These are phyloP conservation scores for Ustanciosporium gigantosporum DNA, from an alignment of 1,284 basidiomycete genomes.

Conservation along the genomic window DNA sequence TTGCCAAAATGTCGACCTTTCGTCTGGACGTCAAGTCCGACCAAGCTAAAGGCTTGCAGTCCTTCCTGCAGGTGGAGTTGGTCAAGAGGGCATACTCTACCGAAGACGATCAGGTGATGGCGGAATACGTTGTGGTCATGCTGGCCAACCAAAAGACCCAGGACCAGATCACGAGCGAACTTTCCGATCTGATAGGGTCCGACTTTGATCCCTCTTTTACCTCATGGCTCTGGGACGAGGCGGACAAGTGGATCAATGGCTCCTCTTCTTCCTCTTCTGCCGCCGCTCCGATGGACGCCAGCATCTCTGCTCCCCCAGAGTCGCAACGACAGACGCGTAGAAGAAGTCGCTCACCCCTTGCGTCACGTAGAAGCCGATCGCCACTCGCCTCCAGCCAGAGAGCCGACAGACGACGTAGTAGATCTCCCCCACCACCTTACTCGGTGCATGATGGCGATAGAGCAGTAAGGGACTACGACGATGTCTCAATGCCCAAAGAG, in stretches of 20 bases:
- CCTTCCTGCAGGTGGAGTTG: conserved; percentile 42
- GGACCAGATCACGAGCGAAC: conserved; percentile 51
- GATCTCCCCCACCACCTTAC: neutral
- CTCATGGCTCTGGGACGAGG: conserved; percentile 45
- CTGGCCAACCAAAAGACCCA: conserved; percentile 56
- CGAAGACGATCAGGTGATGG: conserved; percentile 51
- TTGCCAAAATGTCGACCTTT: conserved; percentile 16
- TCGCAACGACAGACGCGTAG: neutral
- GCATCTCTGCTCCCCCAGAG: neutral
- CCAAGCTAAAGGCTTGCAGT: conserved; percentile 32
- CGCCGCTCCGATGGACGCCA: neutral
- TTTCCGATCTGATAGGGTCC: conserved; percentile 52
- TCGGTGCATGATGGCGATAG: neutral
- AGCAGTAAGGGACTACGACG: neutral
- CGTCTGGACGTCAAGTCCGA: conserved; percentile 39
- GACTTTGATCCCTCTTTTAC: conserved; percentile 50
- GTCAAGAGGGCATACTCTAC: conserved; percentile 39
- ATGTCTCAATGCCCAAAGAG: neutral
- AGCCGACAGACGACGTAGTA: neutral
- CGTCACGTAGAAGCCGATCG: conserved; percentile 13
- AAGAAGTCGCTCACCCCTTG: too few species aligned
- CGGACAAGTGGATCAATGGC: conserved; percentile 13
- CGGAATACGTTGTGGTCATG: conserved; percentile 61
- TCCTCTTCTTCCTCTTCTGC: neutral
- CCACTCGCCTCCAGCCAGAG: neutral